A percentile compares a stretch with the other conserved stretches of the same genome.
Conservation (phyloP, 2,329 filamentous ascomycete genomes). For the Fusarium austroafricanum region DNA sequence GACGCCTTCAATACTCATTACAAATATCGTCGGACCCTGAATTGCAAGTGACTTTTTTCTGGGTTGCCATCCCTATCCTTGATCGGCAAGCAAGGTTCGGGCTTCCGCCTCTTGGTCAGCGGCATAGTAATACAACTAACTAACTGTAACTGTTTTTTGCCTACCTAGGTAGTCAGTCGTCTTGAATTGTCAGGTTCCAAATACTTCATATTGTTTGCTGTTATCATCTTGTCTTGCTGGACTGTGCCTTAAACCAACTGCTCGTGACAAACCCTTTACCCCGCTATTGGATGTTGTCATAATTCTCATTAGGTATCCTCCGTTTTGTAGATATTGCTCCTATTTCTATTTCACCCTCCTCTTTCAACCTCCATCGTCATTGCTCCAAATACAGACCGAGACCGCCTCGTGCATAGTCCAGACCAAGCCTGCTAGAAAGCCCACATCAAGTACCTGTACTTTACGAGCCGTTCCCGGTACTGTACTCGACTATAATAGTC, state of each 20-base stretch:
- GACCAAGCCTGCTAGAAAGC: slow-evolving; percentile 20
- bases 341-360: slow-evolving; percentile 2
- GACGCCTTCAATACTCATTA: not conserved
- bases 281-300: slow-evolving; percentile 33
- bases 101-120: slow-evolving; percentile 27
- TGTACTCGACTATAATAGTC: slow-evolving; percentile 16
- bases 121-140: not conserved
- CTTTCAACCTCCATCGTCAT: slow-evolving; percentile 26
- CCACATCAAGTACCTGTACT: slow-evolving; percentile 32
- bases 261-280: slow-evolving; percentile 30
- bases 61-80: slow-evolving; percentile 26
- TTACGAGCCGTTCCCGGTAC: slow-evolving; percentile 24
- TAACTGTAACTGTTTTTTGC: slow-evolving; percentile 1
- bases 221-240: not conserved
- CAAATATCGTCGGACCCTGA: slow-evolving; percentile 21
- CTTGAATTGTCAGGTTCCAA: not conserved
- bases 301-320: not conserved
- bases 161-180: slow-evolving; percentile 5
- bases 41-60: not conserved
- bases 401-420: slow-evolving; percentile 23
- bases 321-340: not conserved
- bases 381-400: slow-evolving; percentile 25
- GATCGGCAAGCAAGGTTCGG: slow-evolving; percentile 31
- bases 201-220: not conserved
- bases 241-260: slow-evolving; percentile 13